phyloP scores from a whole-genome alignment of 129 eudicot species.

The Lactuca sativa region DNA sequence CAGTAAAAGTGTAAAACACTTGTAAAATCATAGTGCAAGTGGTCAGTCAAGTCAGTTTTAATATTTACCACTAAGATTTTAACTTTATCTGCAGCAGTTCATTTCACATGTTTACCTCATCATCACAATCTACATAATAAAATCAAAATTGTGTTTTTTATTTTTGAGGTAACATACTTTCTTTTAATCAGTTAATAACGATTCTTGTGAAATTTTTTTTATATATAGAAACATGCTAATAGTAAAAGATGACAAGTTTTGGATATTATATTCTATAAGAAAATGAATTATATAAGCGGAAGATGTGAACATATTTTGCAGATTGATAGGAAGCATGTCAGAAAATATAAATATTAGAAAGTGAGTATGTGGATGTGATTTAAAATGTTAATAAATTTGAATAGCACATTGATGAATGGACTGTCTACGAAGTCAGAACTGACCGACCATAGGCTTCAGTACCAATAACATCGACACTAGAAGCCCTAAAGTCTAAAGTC shows the following conservation, averaged over 20 bases:
- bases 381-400: conserved; percentile 21
- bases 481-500: not conserved
- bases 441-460: not conserved
- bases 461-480: not conserved
- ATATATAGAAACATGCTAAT: no score
- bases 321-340: conserved; percentile 1
- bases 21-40: conserved; percentile 11
- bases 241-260: not conserved
- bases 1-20: conserved; percentile 14
- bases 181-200: not conserved
- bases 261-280: not conserved
- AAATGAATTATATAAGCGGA: no score
- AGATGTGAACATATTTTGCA: conserved; percentile 9
- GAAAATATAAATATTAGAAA: not conserved
- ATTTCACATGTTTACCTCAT: conserved; percentile 33
- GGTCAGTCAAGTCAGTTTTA: not conserved
- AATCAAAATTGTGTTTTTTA: no score
- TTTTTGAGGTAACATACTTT: not conserved
- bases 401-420: conserved; percentile 2
- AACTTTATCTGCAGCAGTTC: conserved; percentile 14
- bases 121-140: conserved; percentile 13
- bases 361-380: not conserved
- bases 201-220: no score
- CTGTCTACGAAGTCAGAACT: conserved; percentile 14
- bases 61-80: conserved; percentile 10